Evolutionary conservation across 495 filamentous ascomycete species (phyloP), one percentile per base, ranked within the genome.

Genomic region (Chaetomium cochliodes): DNA sequence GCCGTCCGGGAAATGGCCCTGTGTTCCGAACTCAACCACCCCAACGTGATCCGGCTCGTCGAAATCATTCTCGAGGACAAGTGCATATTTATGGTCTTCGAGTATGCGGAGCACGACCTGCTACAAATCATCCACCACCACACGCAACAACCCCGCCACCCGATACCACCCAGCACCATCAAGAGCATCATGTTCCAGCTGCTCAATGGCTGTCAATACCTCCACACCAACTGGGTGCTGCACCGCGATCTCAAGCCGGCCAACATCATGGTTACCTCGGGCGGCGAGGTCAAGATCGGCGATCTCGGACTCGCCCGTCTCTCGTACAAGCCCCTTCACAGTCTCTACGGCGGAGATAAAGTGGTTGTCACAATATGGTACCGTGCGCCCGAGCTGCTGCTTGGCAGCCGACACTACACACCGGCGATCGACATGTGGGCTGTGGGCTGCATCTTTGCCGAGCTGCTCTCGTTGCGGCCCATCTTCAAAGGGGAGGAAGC

Each of bases 301-400:
- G 93, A 98, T 76, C 80, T 98, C 7, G 93, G 93, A 9, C 84
- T 98, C 2, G 93, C 93, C 0, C 88, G 94, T 15, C 80, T 98
- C 3, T 98, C 97, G 77, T 89, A 94, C 78, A 96, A 97, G 69
- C 94, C 94, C 0, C 79, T 97, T 11, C 90, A 96, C 68, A 90
- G 88, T 0, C 85, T 99, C 5, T 99, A 91, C 80, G 89, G 84
- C 44, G 94, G 96, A 58, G 94, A 99, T 73, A 99, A 99, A 73
- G 94, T 99, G 2, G 94, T 99, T 49, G 94, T 99, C 15, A 99
- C 94, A 0, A 99, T 99, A 64, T 99, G 94, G 94, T 99, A 99
- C 69, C 92, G 94, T 25, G 96, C 94, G 0, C 94, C 94, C 0
- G 94, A 98, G 75, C 81, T 98, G 11, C 86, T 98, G 0, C 86